Evolutionary conservation across 2,329 filamentous ascomycete species (phyloP), one percentile per base, ranked within the genome.

Genomic region (Cladosporium sp.): DNA sequence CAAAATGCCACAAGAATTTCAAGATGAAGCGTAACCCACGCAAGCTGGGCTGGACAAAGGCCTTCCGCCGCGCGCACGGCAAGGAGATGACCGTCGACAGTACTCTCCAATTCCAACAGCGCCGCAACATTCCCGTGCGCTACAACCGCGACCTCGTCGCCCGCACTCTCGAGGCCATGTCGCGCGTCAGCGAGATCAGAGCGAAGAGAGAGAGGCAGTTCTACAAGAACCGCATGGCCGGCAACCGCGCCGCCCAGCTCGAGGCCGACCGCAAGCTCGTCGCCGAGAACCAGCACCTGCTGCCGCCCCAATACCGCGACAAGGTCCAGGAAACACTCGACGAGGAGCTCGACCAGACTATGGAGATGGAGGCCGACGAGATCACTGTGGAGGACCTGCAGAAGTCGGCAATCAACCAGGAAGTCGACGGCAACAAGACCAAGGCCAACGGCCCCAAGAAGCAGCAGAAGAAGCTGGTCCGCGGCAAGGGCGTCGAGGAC

Each of bases 11-110:
- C 80, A 89, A 88, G 72, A 83, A 83, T 75, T 96, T 96, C 87
- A 95, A 96, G 82, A 96, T 96, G 92, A 97, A 97, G 90, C 89
- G 95, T 72, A 97, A 98, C 82, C 93, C 94, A 40, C 89, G 94
- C 78, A 97, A 97, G 71, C 87, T 98, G 73, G 95, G 93, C 81
- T 97, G 94, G 95, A 97, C 94, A 69, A 97, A 97, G 85, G 89
- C 92, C 62, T 94, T 93, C 86, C 90, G 93, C 76, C 90, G 89
- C 77, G 87, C 90, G 21, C 89, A 91, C 66, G 92, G 92, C 82
- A 96, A 83, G 71, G 86, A 88, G 80, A 89, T 96, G 92, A 91
- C 91, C 65, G 93, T 98, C 80, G 95, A 99, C 85, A 91, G 88
- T 74, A 97, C 94, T 35, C 89, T 99, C 67, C 90, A 92, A 76